Evolutionary conservation across 2,329 filamentous ascomycete genomes (phyloP), one percentile per base, ranked within the genome.

Genomic region (Calonectria ilicicola): DNA sequence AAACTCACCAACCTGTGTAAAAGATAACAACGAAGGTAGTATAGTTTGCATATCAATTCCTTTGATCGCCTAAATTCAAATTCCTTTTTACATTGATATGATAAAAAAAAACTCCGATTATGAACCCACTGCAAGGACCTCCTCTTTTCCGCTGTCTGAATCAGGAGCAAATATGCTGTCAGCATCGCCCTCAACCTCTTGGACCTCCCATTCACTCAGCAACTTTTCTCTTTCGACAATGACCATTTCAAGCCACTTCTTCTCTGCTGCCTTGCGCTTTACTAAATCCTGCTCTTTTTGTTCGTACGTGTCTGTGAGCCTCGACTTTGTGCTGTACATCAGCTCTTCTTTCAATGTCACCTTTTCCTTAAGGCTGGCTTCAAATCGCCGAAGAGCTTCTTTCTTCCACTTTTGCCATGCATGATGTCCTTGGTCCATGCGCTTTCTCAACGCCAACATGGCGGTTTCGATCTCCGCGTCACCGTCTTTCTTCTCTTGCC

Each of bases 181-280:
- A 6, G 81, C 81, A 64, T 84, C 83, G 3, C 80, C 83, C 65
- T 88, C 84, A 49, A 87, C 79, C 80, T 89, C 88, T 2, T 84
- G 80, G 17, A 75, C 67, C 77, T 88, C 84, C 78, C 83, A 80
- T 35, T 84, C 85, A 8, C 72, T 80, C 58, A 91, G 79, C 74
- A 89, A 77, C 44, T 79, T 82, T 35, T 76, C 78, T 14, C 88
- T 83, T 79, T 89, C 89, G 7, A 83, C 78, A 6, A 85, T 74
- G 4, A 89, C 85, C 49, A 84, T 82, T 42, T 82, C 80, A 27
- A 86, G 79, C 89, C 89, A 91, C 69, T 80, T 82, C 69, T 83
- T 79, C 82, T 91, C 88, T 0, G 86, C 87, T 8, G 75, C 76
- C 60, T 83, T 83, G 35, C 81, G 82, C 64, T 75, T 81, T 46